Base-by-base conservation (phyloP, 208 protist genomes). In the Vickermania ingenoplastis region DNA sequence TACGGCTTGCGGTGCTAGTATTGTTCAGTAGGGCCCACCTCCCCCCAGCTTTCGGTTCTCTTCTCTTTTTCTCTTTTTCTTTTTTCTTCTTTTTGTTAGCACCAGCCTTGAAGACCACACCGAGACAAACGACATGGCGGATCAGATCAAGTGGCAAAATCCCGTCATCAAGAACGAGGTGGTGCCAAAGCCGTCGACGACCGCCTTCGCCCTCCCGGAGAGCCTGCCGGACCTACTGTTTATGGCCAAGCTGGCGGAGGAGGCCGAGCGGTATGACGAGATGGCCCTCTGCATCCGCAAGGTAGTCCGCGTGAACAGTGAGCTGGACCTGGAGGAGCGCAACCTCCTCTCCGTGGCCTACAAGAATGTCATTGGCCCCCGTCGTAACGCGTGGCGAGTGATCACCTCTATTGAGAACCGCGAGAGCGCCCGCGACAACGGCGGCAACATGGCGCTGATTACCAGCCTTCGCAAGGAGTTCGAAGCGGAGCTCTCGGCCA, bases 271-370 rank as follows among this genome's bases (percentile, higher is more conserved):
- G 55, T 96, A 92, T 68, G 87, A 94, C 53, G 98, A 99, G 73
- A 99, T 99, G 98, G 97, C 99, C 41, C 63, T 96, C 53, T 91
- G 86, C 65, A 99, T 99, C 90, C 98, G 97, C 69, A 95, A 94
- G 55, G 89, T 99, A 49, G 97, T 98, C 51, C 81, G 91, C 64
- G 53, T 97, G 26, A 95, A 96, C 81, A 79, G 82, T 64, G 97
- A 99, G 76, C 94, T 99, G 13, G 94, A 95, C 56, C 91, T 96
- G 75, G 99, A 99, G 77, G 98, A 99, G 86, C 86, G 99, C 69
- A 99, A 99, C 76, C 86, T 99, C 3, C 88, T 99, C 29, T 99
- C 98, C 25, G 98, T 99, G 56, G 98, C 99, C 2, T 99, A 99
- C 91, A 99, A 99, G 82, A 99, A 99, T 73, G 95, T 99, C 31